Percentiles rank a stretch among this genome's conserved stretches.
These are phyloP conservation scores for Colletotrichum sp. DNA, from an alignment of 2,329 filamentous ascomycete genomes.

Conservation along the genomic window DNA sequence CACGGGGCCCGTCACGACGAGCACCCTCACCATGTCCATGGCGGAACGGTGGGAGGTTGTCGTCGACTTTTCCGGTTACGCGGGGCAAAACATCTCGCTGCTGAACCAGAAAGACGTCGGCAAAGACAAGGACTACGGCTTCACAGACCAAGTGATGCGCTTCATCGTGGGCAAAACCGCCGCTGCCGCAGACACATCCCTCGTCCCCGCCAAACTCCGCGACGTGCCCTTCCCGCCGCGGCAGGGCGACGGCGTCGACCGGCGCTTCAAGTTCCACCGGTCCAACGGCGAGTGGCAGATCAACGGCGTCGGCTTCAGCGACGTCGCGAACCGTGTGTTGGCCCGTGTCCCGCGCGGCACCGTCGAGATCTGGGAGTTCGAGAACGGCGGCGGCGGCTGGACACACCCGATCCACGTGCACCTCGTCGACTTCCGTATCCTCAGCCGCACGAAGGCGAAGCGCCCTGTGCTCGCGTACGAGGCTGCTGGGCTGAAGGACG, in stretches of 20 bases:
- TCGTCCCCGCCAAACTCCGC: slow-evolving; percentile 37
- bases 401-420: slow-evolving; percentile 64
- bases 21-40: slow-evolving; percentile 52
- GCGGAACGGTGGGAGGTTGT: slow-evolving; percentile 65
- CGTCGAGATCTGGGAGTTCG: slow-evolving; percentile 54
- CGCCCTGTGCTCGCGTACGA: slow-evolving; percentile 57
- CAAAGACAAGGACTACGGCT: slow-evolving; percentile 52
- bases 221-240: slow-evolving; percentile 42
- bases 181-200: slow-evolving; percentile 38
- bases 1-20: slow-evolving; percentile 44
- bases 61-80: slow-evolving; percentile 56
- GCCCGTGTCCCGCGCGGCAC: slow-evolving; percentile 51
- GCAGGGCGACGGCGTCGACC: slow-evolving; percentile 39
- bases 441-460: slow-evolving; percentile 48
- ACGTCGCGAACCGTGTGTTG: slow-evolving; percentile 52
- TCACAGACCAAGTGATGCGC: slow-evolving; percentile 57
- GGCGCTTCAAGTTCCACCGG: slow-evolving; percentile 51
- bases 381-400: slow-evolving; percentile 54
- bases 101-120: slow-evolving; percentile 38
- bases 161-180: slow-evolving; percentile 49
- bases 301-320: slow-evolving; percentile 53
- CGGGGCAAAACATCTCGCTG: slow-evolving; percentile 51
- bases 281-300: slow-evolving; percentile 52
- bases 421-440: slow-evolving; percentile 61
- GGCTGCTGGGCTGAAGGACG: slow-evolving; percentile 59